These are phyloP conservation scores for Skeletonema potamos DNA, from an alignment of 108 stramenopile species.

Conservation along the genomic window DNA sequence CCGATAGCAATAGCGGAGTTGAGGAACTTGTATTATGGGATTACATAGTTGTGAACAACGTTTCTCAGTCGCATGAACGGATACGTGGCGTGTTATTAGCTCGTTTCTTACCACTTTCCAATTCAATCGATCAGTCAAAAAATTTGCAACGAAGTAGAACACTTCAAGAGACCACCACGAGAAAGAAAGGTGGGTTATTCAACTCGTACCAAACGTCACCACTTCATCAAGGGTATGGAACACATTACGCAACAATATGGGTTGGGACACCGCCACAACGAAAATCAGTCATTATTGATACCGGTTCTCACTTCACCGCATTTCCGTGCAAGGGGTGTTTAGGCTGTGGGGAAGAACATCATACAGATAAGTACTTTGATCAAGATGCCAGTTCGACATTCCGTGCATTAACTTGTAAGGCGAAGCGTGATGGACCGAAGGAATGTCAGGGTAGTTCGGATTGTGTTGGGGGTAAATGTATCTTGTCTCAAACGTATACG, in stretches of 20 bases:
- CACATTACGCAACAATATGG: constrained; percentile 91
- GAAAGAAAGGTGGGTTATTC: constrained; percentile 26
- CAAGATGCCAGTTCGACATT: constrained; percentile 56
- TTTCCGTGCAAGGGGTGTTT: constrained; percentile 90
- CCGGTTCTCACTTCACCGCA: constrained; percentile 91
- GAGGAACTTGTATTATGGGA: constrained; percentile 3
- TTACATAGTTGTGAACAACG: not conserved
- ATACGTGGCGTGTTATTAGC: not conserved
- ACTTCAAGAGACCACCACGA: not conserved
- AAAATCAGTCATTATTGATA: constrained; percentile 94
- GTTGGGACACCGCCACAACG: constrained; percentile 92
- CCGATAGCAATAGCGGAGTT: not conserved
- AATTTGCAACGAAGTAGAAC: not conserved
- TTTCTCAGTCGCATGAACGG: not conserved
- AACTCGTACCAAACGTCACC: constrained; percentile 52
- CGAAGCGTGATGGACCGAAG: not conserved
- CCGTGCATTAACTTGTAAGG: constrained; percentile 51
- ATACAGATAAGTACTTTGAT: constrained; percentile 93
- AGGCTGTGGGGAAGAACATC: constrained; percentile 80
- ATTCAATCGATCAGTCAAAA: not conserved
- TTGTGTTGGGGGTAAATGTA: constrained; percentile 51
- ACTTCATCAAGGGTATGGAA: constrained; percentile 82
- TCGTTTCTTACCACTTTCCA: constrained; percentile 7
- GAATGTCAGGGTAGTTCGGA: constrained; percentile 51
- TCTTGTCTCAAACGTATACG: constrained; percentile 71